Conservation (phyloP, 2,329 filamentous ascomycete genomes). For the Capronia americana region DNA sequence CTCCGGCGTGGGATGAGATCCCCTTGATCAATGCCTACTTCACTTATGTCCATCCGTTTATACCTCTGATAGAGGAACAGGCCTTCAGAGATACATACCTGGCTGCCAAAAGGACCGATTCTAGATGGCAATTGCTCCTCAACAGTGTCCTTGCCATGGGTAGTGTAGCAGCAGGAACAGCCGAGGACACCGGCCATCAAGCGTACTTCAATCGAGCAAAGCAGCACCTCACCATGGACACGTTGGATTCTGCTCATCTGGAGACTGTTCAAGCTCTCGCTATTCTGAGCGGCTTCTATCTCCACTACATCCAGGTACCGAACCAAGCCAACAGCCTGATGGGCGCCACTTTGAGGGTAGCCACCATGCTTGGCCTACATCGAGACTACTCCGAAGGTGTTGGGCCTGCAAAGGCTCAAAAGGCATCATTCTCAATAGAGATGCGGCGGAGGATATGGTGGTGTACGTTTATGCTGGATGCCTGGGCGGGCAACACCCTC, state of each 20-base stretch:
- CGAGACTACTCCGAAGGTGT: constrained; percentile 63
- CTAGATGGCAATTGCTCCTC: constrained; percentile 73
- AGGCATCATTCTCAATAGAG: constrained; percentile 62
- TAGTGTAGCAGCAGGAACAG: constrained; percentile 70
- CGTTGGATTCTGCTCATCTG: constrained; percentile 72
- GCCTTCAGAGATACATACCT: constrained; percentile 71
- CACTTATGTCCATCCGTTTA: constrained; percentile 72
- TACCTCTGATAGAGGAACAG: constrained; percentile 75
- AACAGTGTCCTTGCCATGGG: constrained; percentile 81
- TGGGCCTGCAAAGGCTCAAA: constrained; percentile 53
- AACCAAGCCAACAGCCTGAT: constrained; percentile 78
- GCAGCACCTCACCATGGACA: constrained; percentile 69
- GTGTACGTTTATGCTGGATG: constrained; percentile 75
- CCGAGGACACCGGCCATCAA: constrained; percentile 69
- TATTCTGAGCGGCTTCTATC: constrained; percentile 75
- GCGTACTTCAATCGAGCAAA: constrained; percentile 71
- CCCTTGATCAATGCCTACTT: constrained; percentile 78
- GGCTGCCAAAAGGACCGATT: constrained; percentile 67
- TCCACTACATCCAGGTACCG: constrained; percentile 78
- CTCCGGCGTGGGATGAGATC: constrained; percentile 68
- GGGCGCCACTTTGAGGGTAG: constrained; percentile 74
- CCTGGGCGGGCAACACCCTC: constrained; percentile 74
- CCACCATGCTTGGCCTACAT: constrained; percentile 74
- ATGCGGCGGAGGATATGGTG: constrained; percentile 74
- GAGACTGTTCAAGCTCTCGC: constrained; percentile 75